Evolutionary conservation across 352 stramenopile genomes (phyloP).

Genomic region (Elongisporangium prolatum): DNA sequence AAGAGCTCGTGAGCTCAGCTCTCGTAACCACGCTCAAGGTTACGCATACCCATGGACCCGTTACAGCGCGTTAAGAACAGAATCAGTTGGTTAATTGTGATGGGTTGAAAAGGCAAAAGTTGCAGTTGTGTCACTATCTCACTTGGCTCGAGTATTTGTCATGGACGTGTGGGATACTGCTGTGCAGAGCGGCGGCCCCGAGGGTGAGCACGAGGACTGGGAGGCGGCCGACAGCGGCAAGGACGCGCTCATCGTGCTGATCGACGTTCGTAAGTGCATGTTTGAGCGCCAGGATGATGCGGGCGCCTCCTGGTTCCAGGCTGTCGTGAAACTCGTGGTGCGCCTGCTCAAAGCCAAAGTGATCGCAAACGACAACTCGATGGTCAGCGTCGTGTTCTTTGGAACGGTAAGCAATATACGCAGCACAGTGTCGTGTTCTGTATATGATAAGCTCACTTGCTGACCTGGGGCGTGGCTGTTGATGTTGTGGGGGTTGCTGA

Average conservation of each 20-base stretch:
- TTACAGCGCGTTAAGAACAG: neutral
- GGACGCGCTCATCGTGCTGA: conserved; percentile 71
- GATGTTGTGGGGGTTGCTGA: neutral
- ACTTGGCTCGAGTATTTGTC: conserved; percentile 7
- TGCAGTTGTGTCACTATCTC: neutral
- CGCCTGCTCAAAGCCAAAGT: conserved; percentile 78
- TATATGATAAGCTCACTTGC: too few species aligned
- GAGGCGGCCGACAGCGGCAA: conserved; percentile 55
- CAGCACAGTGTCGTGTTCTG: neutral
- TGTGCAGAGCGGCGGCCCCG: conserved; percentile 3
- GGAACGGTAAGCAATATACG: conserved; percentile 36
- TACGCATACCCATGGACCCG: neutral
- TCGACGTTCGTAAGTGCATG: conserved; percentile 69
- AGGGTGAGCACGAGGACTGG: conserved; percentile 53
- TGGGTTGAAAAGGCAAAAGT: conserved; percentile 1
- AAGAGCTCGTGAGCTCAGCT: neutral
- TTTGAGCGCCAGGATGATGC: conserved; percentile 37
- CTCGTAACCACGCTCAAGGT: neutral
- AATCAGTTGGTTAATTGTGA: neutral
- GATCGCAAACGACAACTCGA: conserved; percentile 72
- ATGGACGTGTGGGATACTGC: conserved; percentile 46
- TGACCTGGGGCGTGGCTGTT: too few species aligned
- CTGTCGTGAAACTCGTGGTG: conserved; percentile 56
- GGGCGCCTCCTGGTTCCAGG: conserved; percentile 55
- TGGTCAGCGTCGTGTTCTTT: conserved; percentile 75